A percentile compares a stretch with the other conserved stretches of the same genome.
These are phyloP conservation scores for Lepiota brunneoincarnata DNA, from an alignment of 768 basidiomycete genomes.

Conservation along the genomic window DNA sequence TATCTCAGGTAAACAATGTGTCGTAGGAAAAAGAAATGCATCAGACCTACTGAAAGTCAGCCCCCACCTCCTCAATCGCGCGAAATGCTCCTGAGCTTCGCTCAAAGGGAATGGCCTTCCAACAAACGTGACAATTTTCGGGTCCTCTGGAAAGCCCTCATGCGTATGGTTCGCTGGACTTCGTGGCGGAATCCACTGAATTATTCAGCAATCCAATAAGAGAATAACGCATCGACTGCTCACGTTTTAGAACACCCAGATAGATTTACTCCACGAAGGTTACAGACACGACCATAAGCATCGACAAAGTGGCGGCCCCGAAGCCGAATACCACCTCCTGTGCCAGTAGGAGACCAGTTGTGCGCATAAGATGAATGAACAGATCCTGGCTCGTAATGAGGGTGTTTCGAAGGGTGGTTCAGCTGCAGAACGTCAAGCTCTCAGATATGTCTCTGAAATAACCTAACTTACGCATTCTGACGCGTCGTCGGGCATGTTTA, in stretches of 20 bases:
- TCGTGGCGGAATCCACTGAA: not conserved
- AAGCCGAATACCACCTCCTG: slow-evolving; percentile 52
- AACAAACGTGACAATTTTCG: slow-evolving; percentile 75
- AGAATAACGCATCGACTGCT: slow-evolving; percentile 21
- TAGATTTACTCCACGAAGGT: slow-evolving; percentile 82
- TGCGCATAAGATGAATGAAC: slow-evolving; percentile 55
- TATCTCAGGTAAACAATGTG: slow-evolving; percentile 22
- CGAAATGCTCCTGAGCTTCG: slow-evolving; percentile 83
- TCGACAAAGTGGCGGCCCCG: slow-evolving; percentile 86
- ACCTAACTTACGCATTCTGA: not conserved
- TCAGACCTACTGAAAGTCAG: slow-evolving; percentile 72
- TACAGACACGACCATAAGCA: slow-evolving; percentile 73
- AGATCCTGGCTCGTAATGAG: slow-evolving; percentile 46
- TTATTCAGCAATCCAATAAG: slow-evolving; percentile 8
- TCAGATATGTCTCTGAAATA: slow-evolving; percentile 5
- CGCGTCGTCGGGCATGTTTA: not conserved
- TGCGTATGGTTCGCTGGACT: slow-evolving; percentile 73
- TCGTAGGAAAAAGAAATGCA: not conserved
- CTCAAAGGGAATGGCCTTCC: slow-evolving; percentile 88
- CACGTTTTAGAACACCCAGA: slow-evolving; percentile 83
- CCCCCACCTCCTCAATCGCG: slow-evolving; percentile 82
- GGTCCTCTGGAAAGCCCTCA: slow-evolving; percentile 63
- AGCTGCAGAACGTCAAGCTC: not conserved
- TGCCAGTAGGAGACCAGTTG: slow-evolving; percentile 62
- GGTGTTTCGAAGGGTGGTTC: slow-evolving; percentile 45